Base-by-base conservation (phyloP, 179 eudicot genomes). In the Heliamphora pulchella region DNA sequence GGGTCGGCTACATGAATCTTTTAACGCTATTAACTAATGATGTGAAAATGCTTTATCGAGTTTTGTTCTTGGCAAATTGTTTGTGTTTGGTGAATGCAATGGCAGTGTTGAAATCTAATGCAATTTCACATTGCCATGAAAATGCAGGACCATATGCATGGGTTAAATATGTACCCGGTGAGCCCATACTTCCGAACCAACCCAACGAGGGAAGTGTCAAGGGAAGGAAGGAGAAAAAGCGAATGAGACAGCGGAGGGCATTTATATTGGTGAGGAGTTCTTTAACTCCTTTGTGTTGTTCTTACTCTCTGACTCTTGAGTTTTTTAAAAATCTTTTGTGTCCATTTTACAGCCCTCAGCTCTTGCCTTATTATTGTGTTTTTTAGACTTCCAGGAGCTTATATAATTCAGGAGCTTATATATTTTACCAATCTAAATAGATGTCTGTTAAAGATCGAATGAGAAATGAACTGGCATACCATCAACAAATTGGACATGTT, bases 181-280 rank as follows among this genome's bases (percentile, higher is more conserved):
- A 91, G 83, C 91, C 91, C 66, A 81, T 94, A 73, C 87, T 86
- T 78, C 88, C 92, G 11, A 94, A 91, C 73, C 93, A 92, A 75
- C 98, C 99, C 51, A 96, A 94, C 83, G 87, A 88, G 85, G 97
- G 97, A 73, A 96, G 98, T 81, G 92, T 94, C 75, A 93, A 96
- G 85, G 85, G 81, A 46, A 89, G 99, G 84, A 92, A 91, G 71
- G 98, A 90, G 83, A 94, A 90, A 86, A 94, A 96, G 82, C 87
- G 98, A 50, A 86, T 88, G 59, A 88, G 87, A 73, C 92, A 82
- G 81, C 90, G 79, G 70, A 90, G 88, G 41, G 91, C 89, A 44
- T 96, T 96, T 86, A 84, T 94, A 74, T 65, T 85, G 97, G 99
- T 95, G 84, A 50, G 31, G 85, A 73, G 75, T 59, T 58, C 75